Evolutionary conservation across 306 rosid species (phyloP).

Genomic region (Vigna angularis): DNA sequence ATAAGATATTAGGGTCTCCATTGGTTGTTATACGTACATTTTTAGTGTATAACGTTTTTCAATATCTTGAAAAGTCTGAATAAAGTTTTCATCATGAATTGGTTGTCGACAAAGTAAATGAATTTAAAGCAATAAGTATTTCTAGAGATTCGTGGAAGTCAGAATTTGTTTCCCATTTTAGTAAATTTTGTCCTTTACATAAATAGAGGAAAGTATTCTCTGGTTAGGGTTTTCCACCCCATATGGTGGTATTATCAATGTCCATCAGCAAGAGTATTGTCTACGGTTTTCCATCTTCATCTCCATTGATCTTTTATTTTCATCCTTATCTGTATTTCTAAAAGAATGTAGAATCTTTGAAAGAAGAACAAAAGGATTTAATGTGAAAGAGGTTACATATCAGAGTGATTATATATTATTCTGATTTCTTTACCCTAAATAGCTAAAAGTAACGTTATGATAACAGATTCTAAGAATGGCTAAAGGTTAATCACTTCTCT

Average conservation of each 20-base stretch:
- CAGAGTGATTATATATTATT: conserved; percentile 1
- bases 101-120: background rate
- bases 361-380: background rate
- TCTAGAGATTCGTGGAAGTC: background rate
- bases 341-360: background rate
- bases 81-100: background rate
- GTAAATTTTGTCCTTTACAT: conserved; percentile 16
- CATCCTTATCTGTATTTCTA: background rate
- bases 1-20: conserved; percentile 37
- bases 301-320: background rate
- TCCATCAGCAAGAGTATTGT: background rate
- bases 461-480: conserved; percentile 23
- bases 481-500: conserved; percentile 12
- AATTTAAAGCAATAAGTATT: background rate
- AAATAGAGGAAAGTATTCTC: background rate
- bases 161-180: conserved; percentile 16
- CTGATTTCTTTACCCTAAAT: conserved; percentile 26
- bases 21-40: background rate
- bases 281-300: background rate
- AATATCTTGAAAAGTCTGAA: background rate
- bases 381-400: conserved; percentile 10
- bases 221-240: conserved; percentile 32
- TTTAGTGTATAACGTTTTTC: background rate
- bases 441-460: conserved; percentile 24
- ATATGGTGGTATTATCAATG: conserved; percentile 2